A percentile compares a stretch with the other conserved stretches of the same genome.
Conservation (phyloP, 2,329 filamentous ascomycete species). For the Sarocladiaceae sp. region DNA sequence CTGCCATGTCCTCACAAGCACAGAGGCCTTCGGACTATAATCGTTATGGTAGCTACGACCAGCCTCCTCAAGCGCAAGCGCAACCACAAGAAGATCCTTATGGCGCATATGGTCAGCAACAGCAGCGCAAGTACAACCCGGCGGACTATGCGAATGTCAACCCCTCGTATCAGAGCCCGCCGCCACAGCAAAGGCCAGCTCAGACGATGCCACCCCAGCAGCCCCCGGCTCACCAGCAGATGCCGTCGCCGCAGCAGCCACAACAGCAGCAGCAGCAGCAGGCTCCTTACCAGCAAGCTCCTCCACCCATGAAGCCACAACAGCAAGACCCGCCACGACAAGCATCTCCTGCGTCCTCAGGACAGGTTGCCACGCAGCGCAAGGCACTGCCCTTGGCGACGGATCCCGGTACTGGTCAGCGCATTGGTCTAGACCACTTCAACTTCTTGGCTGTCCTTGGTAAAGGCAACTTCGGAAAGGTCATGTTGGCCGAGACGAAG, state of each 20-base stretch:
- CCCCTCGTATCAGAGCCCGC: constrained; percentile 32
- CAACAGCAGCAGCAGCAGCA: constrained; percentile 20
- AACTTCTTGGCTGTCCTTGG: constrained; percentile 97
- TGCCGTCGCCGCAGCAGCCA: constrained; percentile 23
- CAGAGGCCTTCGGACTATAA: constrained; percentile 25
- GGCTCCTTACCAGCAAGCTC: constrained; percentile 18
- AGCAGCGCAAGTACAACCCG: constrained; percentile 68
- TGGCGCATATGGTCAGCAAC: constrained; percentile 27
- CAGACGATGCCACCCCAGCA: constrained; percentile 30
- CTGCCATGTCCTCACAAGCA: constrained; percentile 47
- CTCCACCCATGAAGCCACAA: constrained; percentile 31
- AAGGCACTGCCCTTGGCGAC: constrained; percentile 67
- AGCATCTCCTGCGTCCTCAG: constrained; percentile 23
- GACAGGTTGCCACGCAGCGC: constrained; percentile 26
- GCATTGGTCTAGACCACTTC: constrained; percentile 96
- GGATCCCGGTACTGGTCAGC: constrained; percentile 65
- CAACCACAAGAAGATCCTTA: constrained; percentile 30
- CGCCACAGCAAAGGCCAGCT: constrained; percentile 24
- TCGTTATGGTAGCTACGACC: constrained; percentile 26
- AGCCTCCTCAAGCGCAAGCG: constrained; percentile 20
- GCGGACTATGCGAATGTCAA: constrained; percentile 64
- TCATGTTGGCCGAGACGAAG: constrained; percentile 98
- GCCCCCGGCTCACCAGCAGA: constrained; percentile 28
- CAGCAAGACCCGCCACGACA: constrained; percentile 27
- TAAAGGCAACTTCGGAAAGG: constrained; percentile 99